A percentile compares a stretch with the other conserved stretches of the same genome.
phyloP scores from a whole-genome alignment of 2,329 filamentous ascomycete genomes.

The Fragosphaeria purpurea region DNA sequence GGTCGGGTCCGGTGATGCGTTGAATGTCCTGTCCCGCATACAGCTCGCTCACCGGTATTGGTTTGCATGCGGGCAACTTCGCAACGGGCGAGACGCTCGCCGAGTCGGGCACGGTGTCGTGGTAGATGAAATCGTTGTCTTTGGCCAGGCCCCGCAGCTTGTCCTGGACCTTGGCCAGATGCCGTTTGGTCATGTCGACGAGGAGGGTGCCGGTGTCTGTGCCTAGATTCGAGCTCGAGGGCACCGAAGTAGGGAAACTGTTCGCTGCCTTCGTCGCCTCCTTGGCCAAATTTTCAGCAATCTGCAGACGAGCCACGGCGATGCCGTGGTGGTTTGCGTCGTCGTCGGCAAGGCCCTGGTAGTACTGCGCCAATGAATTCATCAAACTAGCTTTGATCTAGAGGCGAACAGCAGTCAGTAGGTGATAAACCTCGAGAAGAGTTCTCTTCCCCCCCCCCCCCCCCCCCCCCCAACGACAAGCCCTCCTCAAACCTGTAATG shows the following conservation, averaged over 20 bases:
- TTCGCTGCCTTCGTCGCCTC: constrained; percentile 69
- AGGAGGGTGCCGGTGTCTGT: constrained; percentile 67
- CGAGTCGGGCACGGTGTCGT: constrained; percentile 81
- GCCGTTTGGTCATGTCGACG: constrained; percentile 74
- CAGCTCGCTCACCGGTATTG: constrained; percentile 90
- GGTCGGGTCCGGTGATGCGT: constrained; percentile 89
- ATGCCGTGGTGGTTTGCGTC: constrained; percentile 80
- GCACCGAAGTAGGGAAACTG: constrained; percentile 69
- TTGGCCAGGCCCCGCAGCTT: constrained; percentile 68
- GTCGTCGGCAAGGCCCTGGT: constrained; percentile 82
- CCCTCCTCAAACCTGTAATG: too few relatives aligned
- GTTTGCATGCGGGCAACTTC: constrained; percentile 90
- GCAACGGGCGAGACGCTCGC: constrained; percentile 71
- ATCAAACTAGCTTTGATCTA: constrained; percentile 72
- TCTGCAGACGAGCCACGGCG: constrained; percentile 71
- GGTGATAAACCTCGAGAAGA: background rate
- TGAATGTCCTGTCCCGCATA: constrained; percentile 97
- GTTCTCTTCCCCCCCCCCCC: too few relatives aligned
- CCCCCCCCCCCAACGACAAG: too few relatives aligned
- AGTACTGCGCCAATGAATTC: constrained; percentile 82
- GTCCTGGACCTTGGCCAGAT: constrained; percentile 69
- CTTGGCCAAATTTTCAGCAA: constrained; percentile 67
- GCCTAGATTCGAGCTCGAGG: constrained; percentile 71
- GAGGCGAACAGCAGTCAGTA: constrained; percentile 11
- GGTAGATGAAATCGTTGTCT: constrained; percentile 98